Evolutionary conservation across 352 stramenopile genomes (phyloP), one percentile per base, ranked within the genome.

Genomic region (Peronospora belbahrii): DNA sequence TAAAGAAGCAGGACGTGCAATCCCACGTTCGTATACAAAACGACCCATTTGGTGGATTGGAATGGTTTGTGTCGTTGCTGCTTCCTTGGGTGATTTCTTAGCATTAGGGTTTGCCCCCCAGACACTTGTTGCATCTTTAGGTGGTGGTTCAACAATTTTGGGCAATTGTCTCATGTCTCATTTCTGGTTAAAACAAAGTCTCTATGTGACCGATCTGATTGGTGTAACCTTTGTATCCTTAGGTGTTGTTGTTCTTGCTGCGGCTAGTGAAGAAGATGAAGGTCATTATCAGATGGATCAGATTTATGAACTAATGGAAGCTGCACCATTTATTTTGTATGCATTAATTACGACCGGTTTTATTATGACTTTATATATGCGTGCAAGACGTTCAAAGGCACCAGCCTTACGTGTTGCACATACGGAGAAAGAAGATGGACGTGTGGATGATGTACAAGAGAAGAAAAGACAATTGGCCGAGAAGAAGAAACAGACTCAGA

Each of bases 41-140:
- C 84, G 85, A 3, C 85, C 85, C 13, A 53, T 95, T 23, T 96
- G 85, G 85, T 90, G 82, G 77, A 64, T 95, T 27, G 85, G 85
- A 14, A 88, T 96, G 72, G 44, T 91, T 19, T 84, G 78, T 55
- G 80, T 96, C 13, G 74, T 96, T 20, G 48, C 65, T 4, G 85
- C 79, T 25, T 88, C 74, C 19, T 54, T 96, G 0, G 81, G 81
- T 13, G 85, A 96, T 59, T 93, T 96, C 37, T 54, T 87, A 22
- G 85, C 84, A 19, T 62, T 96, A 4, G 84, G 74, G 3, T 95
- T 96, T 49, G 84, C 84, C 15, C 69, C 85, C 18, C 85, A 95
- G 66, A 86, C 82, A 44, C 74, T 92, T 25, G 82, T 90, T 36
- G 78, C 82, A 19, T 90, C 82, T 27, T 65, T 92, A 1, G 79